Base-by-base conservation (phyloP, 2,329 filamentous ascomycete species). In the Neofusicoccum parvum region DNA sequence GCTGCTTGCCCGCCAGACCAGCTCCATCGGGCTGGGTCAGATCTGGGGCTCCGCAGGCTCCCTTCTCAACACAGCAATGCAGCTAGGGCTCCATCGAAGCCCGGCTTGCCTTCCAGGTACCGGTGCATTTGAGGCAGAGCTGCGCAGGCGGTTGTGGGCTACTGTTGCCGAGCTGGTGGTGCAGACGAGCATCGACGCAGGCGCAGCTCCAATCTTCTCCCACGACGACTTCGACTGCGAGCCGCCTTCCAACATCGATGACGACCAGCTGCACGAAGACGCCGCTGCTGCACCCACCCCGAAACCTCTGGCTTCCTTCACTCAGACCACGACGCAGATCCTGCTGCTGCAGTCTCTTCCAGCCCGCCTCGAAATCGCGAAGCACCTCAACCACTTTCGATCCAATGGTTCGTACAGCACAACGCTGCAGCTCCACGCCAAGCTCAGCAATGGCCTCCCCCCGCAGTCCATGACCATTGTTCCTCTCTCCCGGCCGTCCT, bases 271-370 rank as follows among this genome's bases (percentile, higher is more conserved):
- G 27, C 56, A 70, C 46, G 70, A 71, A 43, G 17, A 27, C 10
- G 7, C 17, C 2, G 3, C 11, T 3, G 4, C 10, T 10, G 10
- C 46, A 20, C 46, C 46, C 9, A 49, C 81, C 0, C 78, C 79
- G 0, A 78, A 76, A 15, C 76, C 78, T 0, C 69, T 76, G 1
- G 67, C 70, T 20, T 68, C 67, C 7, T 80, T 79, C 58, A 85
- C 85, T 0, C 79, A 85, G 49, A 83, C 81, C 64, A 85, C 85
- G 0, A 73, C 86, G 1, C 79, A 84, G 41, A 75, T 86, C 1
- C 79, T 81, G 1, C 71, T 85, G 0, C 68, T 80, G 17, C 77
- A 76, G 53, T 82, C 83, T 0, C 77, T 84, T 4, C 73, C 79
- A 0, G 71, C 79, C 0, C 79, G 84, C 0, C 72, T 85, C 1